Conservation (phyloP, 2,329 filamentous ascomycete genomes). For the Cercospora sojina region DNA sequence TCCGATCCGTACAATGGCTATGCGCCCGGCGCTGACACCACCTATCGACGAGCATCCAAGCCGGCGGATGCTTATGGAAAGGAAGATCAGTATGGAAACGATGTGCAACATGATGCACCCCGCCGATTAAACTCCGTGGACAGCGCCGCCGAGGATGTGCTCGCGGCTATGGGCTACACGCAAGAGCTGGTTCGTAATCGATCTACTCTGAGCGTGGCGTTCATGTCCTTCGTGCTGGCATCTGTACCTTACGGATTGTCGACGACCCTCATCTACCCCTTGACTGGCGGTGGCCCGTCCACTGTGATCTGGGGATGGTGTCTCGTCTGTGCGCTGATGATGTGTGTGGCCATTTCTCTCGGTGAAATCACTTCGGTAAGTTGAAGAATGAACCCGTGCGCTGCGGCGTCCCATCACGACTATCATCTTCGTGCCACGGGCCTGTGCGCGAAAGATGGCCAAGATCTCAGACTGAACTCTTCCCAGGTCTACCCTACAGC, state of each 20-base stretch:
- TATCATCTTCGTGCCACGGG: background rate
- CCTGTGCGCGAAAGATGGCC: background rate
- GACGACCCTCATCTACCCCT: constrained; percentile 67
- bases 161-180: constrained; percentile 66
- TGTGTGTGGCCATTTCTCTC: constrained; percentile 68
- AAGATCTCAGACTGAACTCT: constrained; percentile 18
- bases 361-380: constrained; percentile 68
- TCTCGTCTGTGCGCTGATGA: constrained; percentile 65
- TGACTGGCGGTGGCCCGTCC: constrained; percentile 65
- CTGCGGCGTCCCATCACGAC: background rate
- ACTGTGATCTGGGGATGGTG: constrained; percentile 74
- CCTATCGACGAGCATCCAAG: constrained; percentile 21
- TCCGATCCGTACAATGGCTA: constrained; percentile 16
- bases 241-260: constrained; percentile 72
- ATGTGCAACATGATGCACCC: constrained; percentile 9
- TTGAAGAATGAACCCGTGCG: background rate
- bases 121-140: constrained; percentile 20
- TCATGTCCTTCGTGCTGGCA: constrained; percentile 75
- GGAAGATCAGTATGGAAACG: constrained; percentile 11
- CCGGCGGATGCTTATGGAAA: constrained; percentile 5
- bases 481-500: constrained; percentile 48
- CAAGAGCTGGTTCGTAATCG: constrained; percentile 64
- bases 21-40: constrained; percentile 10
- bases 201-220: constrained; percentile 67
- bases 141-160: constrained; percentile 58